Evolutionary conservation across 495 filamentous ascomycete species (phyloP), one percentile per base, ranked within the genome.

Genomic region (Aspergillus asperescens): DNA sequence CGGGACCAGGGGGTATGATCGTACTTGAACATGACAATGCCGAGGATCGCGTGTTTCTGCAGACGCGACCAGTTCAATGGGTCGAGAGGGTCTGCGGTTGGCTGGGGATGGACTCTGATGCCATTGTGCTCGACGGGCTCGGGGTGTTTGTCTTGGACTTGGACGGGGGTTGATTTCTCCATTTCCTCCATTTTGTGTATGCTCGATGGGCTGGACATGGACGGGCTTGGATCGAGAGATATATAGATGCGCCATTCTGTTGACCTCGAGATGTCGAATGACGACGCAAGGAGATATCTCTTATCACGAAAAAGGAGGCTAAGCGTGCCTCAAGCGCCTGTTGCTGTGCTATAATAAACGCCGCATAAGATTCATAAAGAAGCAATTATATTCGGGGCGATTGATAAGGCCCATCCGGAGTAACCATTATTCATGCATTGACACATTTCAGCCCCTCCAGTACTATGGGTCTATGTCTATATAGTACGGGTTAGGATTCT

Each of bases 11-110:
- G 19, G 25, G 25, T 28, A 9, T 20, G 31, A 24, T 60, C 70
- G 50, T 62, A 81, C 72, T 79, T 75, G 50, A 73, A 67, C 81
- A 83, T 83, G 9, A 83, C 78, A 59, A 83, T 79, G 4, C 65
- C 67, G 6, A 84, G 57, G 47, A 78, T 76, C 7, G 55, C 57
- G 58, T 80, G 65, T 55, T 83, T 85, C 43, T 76, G 76, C 7
- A 60, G 16, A 1, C 31, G 52, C 0, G 74, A 66, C 77, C 79
- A 85, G 52, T 82, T 85, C 42, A 84, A 60, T 16, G 81, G 81
- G 62, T 85, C 81, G 24, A 82, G 58, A 1, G 66, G 62, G 58
- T 84, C 81, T 8, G 68, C 51, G 1, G 77, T 81, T 16, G 77
- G 77, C 40, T 72, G 72, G 18, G 79, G 80, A 65, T 72, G 70